Conservation (phyloP, 1,284 basidiomycete species). For the Ganoderma resinaceum region DNA sequence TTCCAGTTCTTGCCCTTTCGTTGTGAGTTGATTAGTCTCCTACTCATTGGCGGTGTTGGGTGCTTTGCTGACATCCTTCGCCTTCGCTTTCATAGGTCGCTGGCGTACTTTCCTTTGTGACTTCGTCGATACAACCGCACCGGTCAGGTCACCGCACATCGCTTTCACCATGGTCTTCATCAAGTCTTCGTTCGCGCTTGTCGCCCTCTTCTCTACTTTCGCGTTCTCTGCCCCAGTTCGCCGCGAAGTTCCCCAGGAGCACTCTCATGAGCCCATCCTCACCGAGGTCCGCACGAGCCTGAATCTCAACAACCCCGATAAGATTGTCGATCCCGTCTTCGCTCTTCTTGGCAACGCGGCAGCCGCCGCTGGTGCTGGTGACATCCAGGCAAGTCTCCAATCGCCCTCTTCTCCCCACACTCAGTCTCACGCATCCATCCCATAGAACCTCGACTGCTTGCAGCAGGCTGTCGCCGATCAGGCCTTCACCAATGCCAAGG, state of each 20-base stretch:
- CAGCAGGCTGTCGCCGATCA: slow-evolving; percentile 72
- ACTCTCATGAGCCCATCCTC: slow-evolving; percentile 68
- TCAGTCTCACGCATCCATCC: neutral
- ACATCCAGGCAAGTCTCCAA: slow-evolving; percentile 51
- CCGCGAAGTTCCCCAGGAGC: slow-evolving; percentile 76
- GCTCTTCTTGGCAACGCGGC: slow-evolving; percentile 70
- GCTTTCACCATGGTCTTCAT: slow-evolving; percentile 50
- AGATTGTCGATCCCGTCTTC: slow-evolving; percentile 71
- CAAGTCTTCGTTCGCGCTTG: slow-evolving; percentile 47
- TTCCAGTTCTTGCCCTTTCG: slow-evolving; percentile 37
- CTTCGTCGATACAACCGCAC: slow-evolving; percentile 32
- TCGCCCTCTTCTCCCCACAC: neutral
- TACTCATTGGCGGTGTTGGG: neutral
- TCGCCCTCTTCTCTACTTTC: slow-evolving; percentile 45
- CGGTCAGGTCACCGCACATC: slow-evolving; percentile 28
- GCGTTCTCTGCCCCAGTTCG: slow-evolving; percentile 53
- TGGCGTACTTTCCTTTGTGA: slow-evolving; percentile 37
- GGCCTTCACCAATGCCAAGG: slow-evolving; percentile 77
- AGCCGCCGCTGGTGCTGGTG: slow-evolving; percentile 59
- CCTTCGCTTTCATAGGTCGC: slow-evolving; percentile 31
- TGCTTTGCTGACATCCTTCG: neutral
- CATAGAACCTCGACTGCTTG: slow-evolving; percentile 65
- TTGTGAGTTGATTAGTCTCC: slow-evolving; percentile 14
- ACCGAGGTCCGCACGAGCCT: slow-evolving; percentile 55
- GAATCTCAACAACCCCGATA: slow-evolving; percentile 62